Evolutionary conservation across 257 asterid species (phyloP).

Genomic region (Capsicum chinense): DNA sequence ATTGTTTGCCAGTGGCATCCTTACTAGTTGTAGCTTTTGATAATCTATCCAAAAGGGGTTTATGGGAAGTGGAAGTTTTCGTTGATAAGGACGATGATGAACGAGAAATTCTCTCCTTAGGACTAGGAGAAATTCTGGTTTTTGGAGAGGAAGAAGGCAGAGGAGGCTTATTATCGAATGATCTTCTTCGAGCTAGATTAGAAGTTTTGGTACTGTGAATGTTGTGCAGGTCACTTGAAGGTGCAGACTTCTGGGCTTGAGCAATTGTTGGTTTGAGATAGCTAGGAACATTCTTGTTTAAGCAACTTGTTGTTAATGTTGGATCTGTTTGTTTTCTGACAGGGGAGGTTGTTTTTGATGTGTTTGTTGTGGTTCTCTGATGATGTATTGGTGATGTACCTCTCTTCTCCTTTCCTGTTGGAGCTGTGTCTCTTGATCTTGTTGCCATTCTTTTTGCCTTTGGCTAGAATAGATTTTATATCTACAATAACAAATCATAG

Average conservation of each 20-base stretch:
- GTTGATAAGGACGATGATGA: slow-evolving; percentile 48
- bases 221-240: slow-evolving; percentile 31
- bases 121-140: slow-evolving; percentile 48
- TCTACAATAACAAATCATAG: background rate
- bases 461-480: background rate
- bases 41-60: slow-evolving; percentile 38
- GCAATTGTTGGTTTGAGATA: slow-evolving; percentile 57
- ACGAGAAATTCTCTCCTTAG: slow-evolving; percentile 38
- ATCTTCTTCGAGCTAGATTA: slow-evolving; percentile 48
- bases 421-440: slow-evolving; percentile 42
- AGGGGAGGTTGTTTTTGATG: slow-evolving; percentile 38
- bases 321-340: slow-evolving; percentile 27
- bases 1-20: slow-evolving; percentile 46
- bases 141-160: slow-evolving; percentile 43
- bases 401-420: slow-evolving; percentile 57
- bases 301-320: slow-evolving; percentile 23
- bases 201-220: slow-evolving; percentile 21
- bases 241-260: slow-evolving; percentile 43
- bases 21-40: slow-evolving; percentile 38
- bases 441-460: slow-evolving; percentile 53
- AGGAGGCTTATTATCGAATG: slow-evolving; percentile 61
- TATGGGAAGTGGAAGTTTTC: slow-evolving; percentile 35
- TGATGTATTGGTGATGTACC: slow-evolving; percentile 46
- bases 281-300: slow-evolving; percentile 47
- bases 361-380: slow-evolving; percentile 36